These are phyloP conservation scores for Lactifluus volemus DNA, from an alignment of 768 basidiomycete species.

Conservation along the genomic window DNA sequence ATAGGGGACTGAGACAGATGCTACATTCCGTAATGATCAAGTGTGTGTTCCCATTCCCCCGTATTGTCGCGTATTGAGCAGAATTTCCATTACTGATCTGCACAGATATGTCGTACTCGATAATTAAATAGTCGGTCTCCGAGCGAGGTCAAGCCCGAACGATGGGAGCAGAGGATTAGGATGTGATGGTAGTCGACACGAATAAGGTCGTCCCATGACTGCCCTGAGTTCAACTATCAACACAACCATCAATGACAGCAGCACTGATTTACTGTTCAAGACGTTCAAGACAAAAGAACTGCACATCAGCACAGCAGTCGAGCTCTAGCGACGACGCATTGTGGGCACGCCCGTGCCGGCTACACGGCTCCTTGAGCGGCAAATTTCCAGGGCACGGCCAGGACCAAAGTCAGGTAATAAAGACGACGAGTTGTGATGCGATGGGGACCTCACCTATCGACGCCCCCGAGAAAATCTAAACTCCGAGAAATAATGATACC, in stretches of 20 bases:
- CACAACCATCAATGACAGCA: neutral
- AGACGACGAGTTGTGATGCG: neutral
- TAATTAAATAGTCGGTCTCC: neutral
- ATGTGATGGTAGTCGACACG: neutral
- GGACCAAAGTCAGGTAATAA: neutral
- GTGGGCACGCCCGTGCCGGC: neutral
- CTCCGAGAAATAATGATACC: constrained; percentile 9
- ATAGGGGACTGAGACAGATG: neutral
- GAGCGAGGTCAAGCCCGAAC: neutral
- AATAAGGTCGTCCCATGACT: neutral
- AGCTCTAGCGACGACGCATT: neutral
- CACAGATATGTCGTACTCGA: neutral
- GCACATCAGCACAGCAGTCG: neutral
- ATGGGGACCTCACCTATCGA: neutral
- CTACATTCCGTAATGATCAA: constrained; percentile 3
- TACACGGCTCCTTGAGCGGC: neutral
- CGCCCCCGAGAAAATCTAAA: neutral
- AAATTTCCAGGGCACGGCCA: neutral
- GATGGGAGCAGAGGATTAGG: neutral
- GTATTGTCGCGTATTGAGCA: neutral
- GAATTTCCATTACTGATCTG: neutral
- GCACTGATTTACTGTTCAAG: neutral
- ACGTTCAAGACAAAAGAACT: neutral
- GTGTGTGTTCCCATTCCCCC: neutral
- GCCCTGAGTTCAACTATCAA: neutral